Conservation (phyloP, 768 basidiomycete species). For the Porpolomopsis calyptriformis region DNA sequence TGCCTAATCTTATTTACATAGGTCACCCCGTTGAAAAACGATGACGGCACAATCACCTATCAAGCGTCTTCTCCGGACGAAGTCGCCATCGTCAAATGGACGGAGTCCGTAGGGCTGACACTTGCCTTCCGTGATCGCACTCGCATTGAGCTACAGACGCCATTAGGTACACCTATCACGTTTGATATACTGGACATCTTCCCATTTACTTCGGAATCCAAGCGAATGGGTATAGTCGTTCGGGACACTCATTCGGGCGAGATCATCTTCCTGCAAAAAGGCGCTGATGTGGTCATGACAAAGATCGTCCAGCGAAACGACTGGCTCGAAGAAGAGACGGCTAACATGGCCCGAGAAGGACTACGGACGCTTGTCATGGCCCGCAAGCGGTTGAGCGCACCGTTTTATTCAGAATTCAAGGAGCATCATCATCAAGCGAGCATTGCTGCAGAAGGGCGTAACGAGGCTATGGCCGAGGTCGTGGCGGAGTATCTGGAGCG, state of each 20-base stretch:
- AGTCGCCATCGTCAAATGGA: slow-evolving; percentile 97
- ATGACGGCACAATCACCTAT: slow-evolving; percentile 91
- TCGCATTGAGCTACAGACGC: slow-evolving; percentile 73
- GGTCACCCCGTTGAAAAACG: slow-evolving; percentile 94
- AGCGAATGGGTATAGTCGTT: slow-evolving; percentile 97
- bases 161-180: slow-evolving; percentile 47
- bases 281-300: slow-evolving; percentile 97
- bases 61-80: slow-evolving; percentile 99
- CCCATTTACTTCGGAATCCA: slow-evolving; percentile 97
- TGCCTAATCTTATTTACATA: slow-evolving; percentile 20
- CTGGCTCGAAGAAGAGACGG: slow-evolving; percentile 98
- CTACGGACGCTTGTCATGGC: slow-evolving; percentile 90
- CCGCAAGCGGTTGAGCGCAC: slow-evolving; percentile 59
- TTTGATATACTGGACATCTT: slow-evolving; percentile 92
- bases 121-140: slow-evolving; percentile 85
- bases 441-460: slow-evolving; percentile 65
- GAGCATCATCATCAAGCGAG: slow-evolving; percentile 65
- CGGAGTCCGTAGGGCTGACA: slow-evolving; percentile 86
- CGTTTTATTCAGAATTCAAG: slow-evolving; percentile 68
- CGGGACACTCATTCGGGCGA: slow-evolving; percentile 68
- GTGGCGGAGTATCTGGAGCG: slow-evolving; percentile 72
- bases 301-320: slow-evolving; percentile 93
- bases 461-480: slow-evolving; percentile 69
- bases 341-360: slow-evolving; percentile 97
- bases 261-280: slow-evolving; percentile 88